These are phyloP conservation scores for Astrothelium macrocarpum DNA, from an alignment of 495 filamentous ascomycete species.

Conservation along the genomic window DNA sequence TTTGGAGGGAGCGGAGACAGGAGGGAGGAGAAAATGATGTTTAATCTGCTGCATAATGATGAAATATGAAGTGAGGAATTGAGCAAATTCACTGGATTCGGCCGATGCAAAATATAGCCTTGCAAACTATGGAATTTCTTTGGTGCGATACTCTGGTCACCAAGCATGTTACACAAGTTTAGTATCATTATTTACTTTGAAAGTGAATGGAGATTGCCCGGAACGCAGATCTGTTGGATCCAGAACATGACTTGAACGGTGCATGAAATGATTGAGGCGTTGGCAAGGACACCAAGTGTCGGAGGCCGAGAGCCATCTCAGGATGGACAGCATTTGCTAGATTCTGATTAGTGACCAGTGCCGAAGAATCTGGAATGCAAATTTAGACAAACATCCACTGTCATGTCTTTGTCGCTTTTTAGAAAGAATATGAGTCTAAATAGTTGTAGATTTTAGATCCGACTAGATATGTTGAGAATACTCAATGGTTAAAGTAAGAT, in stretches of 20 bases:
- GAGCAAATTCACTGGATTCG: neutral
- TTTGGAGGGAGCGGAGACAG: constrained; percentile 41
- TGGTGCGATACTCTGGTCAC: too few species aligned
- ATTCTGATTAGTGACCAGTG: neutral
- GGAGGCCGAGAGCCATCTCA: neutral
- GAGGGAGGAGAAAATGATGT: neutral
- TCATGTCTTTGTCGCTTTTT: too few species aligned
- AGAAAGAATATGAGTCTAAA: too few species aligned
- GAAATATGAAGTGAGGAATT: neutral
- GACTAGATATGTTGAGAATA: too few species aligned
- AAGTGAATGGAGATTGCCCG: too few species aligned
- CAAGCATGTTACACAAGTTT: too few species aligned
- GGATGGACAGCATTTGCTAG: neutral
- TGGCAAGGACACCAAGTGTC: neutral
- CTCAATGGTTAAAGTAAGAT: too few species aligned
- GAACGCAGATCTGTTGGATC: neutral
- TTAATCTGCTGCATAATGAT: neutral
- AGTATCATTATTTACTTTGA: too few species aligned
- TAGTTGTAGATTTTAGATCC: too few species aligned
- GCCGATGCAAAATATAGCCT: too few species aligned
- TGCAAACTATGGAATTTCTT: too few species aligned
- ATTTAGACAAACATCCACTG: too few species aligned
- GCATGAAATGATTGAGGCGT: neutral
- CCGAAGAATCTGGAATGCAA: neutral
- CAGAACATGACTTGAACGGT: neutral